Base-by-base conservation (phyloP, 768 basidiomycete genomes). In the Neoboletus subvelutipes region DNA sequence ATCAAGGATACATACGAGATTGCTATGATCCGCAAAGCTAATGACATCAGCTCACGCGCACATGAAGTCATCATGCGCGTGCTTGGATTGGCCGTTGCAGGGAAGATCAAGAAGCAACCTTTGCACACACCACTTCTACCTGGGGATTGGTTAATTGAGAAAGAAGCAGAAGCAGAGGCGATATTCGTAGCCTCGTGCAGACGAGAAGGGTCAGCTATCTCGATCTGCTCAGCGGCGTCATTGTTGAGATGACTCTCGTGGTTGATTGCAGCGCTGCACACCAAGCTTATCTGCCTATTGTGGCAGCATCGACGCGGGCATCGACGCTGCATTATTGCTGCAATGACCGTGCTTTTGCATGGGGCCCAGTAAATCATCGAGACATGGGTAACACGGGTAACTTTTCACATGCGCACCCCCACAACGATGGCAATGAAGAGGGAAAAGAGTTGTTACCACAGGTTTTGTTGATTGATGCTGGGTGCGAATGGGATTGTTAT, bases 261-360 rank as follows among this genome's bases (percentile, higher is more conserved):
- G 8, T 52, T 26, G 34, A 24, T 28, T 37, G 10, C 50, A 95
- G 94, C 18, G 79, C 94, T 2, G 80, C 85, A 12, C 89, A 89
- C 50, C 93, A 95, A 73, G 92, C 94, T 0, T 98, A 98, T 72
- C 79, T 91, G 8, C 94, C 96, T 2, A 97, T 97, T 52, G 90
- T 94, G 3, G 96, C 96, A 1, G 87, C 89, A 0, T 88, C 93
- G 0, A 84, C 83, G 3, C 82, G 92, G 20, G 94, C 94, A 4
- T 87, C 92, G 1, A 97, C 93, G 0, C 77, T 98, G 5, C 95
- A 98, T 67, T 98, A 98, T 72, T 94, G 94, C 65, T 94, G 92
- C 75, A 97, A 96, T 66, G 91, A 94, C 68, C 83, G 82, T 56
- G 87, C 85, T 45, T 92, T 93, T 67, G 86, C 88, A 1, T 93